These are phyloP conservation scores for Blastobotrys petasosporus DNA, from an alignment of 1,139 yeast species.

Conservation along the genomic window DNA sequence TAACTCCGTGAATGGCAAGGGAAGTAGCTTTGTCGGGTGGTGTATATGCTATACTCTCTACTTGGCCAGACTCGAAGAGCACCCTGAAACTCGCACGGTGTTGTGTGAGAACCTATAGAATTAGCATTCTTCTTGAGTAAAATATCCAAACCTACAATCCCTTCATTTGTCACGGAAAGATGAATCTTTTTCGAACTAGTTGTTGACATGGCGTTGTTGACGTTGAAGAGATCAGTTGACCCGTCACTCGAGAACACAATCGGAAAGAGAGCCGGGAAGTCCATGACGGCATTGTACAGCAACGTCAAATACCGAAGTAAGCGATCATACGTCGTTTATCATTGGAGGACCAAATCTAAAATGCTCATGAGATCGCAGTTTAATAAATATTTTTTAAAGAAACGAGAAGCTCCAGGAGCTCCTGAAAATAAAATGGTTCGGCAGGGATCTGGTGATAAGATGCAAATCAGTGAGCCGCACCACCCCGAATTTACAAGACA, in stretches of 20 bases:
- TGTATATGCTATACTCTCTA: background rate
- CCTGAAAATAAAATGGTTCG: too few species aligned
- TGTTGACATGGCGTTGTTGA: background rate
- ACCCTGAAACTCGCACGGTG: background rate
- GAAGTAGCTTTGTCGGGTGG: background rate
- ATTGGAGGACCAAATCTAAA: background rate
- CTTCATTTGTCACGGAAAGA: background rate
- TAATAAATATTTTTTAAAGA: too few species aligned
- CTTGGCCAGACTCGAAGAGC: constrained; percentile 2
- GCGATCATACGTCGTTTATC: background rate
- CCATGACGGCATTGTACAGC: too few species aligned
- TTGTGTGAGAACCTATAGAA: too few species aligned
- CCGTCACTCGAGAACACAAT: too few species aligned
- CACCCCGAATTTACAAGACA: too few species aligned
- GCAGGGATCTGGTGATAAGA: too few species aligned
- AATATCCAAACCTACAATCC: background rate
- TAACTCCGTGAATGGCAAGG: constrained; percentile 14
- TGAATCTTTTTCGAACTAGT: background rate
- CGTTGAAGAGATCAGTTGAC: background rate
- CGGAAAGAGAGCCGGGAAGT: too few species aligned
- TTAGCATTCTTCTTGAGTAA: too few species aligned
- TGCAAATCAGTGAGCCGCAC: too few species aligned
- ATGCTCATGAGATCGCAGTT: background rate
- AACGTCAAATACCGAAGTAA: too few species aligned
- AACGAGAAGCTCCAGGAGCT: too few species aligned